Evolutionary conservation across 2,329 filamentous ascomycete species (phyloP), one percentile per base, ranked within the genome.

Genomic region (Xylaria hypoxylon): DNA sequence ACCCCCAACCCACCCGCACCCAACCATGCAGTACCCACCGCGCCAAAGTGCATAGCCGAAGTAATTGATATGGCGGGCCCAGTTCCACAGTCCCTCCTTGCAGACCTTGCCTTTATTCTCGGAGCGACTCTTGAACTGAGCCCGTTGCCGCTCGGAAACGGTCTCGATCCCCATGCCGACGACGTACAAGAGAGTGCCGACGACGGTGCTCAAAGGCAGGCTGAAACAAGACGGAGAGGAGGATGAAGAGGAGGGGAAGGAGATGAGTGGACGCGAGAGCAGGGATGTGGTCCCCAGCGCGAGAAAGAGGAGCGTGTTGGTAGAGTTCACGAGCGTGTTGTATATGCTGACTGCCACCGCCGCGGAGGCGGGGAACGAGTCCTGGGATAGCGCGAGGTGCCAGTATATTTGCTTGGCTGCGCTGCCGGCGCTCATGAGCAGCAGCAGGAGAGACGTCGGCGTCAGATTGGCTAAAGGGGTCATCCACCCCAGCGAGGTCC

Each of bases 391-490:
- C 28, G 70, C 71, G 1, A 80, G 72, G 15, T 84, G 77, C 84
- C 85, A 87, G 76, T 84, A 84, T 71, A 85, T 83, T 65, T 90
- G 87, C 78, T 89, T 89, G 31, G 84, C 64, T 26, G 81, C 79
- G 44, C 80, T 81, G 60, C 83, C 87, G 47, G 81, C 77, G 24
- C 84, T 79, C 84, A 89, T 87, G 59, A 76, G 78, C 5, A 89
- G 75, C 8, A 89, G 77, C 51, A 87, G 78, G 8, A 79, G 69
- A 85, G 83, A 0, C 81, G 83, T 19, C 0, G 89, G 80, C 11
- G 79, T 80, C 2, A 85, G 74, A 31, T 72, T 71, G 70, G 84
- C 79, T 67, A 85, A 44, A 57, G 70, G 33, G 11, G 69, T 51
- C 45, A 74, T 40, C 31, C 73, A 72, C 2, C 72, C 75, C 35